These are phyloP conservation scores for Aurantiochytrium sp. DNA, from an alignment of 108 stramenopile species.

Conservation along the genomic window DNA sequence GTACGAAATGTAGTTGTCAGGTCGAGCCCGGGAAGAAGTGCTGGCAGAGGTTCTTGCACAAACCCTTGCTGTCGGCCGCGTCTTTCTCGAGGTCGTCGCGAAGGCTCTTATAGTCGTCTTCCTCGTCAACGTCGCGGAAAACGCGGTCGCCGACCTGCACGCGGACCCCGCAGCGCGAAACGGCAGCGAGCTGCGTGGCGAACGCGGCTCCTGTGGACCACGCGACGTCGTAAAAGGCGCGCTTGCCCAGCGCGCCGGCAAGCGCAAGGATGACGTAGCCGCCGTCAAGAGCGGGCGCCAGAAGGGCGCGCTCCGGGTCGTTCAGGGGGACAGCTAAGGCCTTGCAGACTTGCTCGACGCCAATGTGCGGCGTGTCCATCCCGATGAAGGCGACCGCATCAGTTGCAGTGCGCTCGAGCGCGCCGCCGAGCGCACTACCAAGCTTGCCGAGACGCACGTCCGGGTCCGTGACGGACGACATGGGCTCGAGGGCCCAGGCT, in stretches of 20 bases:
- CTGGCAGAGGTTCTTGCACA: no score
- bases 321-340: not conserved
- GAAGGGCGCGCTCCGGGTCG: no score
- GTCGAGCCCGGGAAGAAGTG: no score
- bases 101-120: not conserved
- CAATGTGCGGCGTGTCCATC: conserved; percentile 18
- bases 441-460: not conserved
- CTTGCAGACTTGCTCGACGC: not conserved
- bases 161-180: not conserved
- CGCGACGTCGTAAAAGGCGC: not conserved
- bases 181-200: not conserved
- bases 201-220: not conserved
- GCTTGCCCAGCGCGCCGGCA: not conserved
- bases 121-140: not conserved
- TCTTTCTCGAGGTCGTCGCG: not conserved
- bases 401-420: not conserved
- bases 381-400: not conserved
- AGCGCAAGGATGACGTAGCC: not conserved
- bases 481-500: not conserved
- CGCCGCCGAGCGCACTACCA: not conserved
- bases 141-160: not conserved
- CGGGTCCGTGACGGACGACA: not conserved
- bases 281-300: not conserved
- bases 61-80: not conserved
- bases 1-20: no score